These are phyloP conservation scores for Gossypium schwendimanii DNA, from an alignment of 441 rosid genomes.

Conservation along the genomic window DNA sequence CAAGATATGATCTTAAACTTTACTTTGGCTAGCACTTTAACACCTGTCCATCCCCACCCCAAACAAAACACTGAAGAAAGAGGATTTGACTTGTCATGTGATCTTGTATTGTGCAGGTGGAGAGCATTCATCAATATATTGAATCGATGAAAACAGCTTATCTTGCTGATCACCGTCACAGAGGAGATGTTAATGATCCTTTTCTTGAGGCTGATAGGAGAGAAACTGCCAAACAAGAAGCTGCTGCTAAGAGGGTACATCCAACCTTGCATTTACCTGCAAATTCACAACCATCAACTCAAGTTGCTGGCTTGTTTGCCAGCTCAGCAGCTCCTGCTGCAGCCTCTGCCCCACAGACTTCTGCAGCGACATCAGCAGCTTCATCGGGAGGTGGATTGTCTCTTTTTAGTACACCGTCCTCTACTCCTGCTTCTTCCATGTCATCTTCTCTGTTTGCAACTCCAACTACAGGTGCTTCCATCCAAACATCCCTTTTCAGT, in stretches of 20 bases:
- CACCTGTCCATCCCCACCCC: neutral
- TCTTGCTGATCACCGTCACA: slow-evolving; percentile 86
- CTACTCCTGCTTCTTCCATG: slow-evolving; percentile 43
- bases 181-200: slow-evolving; percentile 76
- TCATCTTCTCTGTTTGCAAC: slow-evolving; percentile 57
- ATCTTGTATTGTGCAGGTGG: slow-evolving; percentile 45
- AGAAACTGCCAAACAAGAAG: slow-evolving; percentile 94
- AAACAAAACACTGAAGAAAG: neutral
- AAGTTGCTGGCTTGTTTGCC: slow-evolving; percentile 57
- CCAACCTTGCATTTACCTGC: slow-evolving; percentile 91
- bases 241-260: slow-evolving; percentile 93
- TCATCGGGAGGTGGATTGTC: slow-evolving; percentile 69
- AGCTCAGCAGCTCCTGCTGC: slow-evolving; percentile 48
- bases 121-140: slow-evolving; percentile 85
- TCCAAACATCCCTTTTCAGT: slow-evolving; percentile 39
- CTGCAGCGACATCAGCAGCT: slow-evolving; percentile 39
- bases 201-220: slow-evolving; percentile 98
- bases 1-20: neutral
- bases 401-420: slow-evolving; percentile 57
- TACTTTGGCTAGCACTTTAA: neutral
- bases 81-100: slow-evolving; percentile 4
- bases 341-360: slow-evolving; percentile 43
- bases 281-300: slow-evolving; percentile 63
- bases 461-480: slow-evolving; percentile 46
- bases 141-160: slow-evolving; percentile 84